These are phyloP conservation scores for Eucalyptus regnans DNA, from an alignment of 345 rosid species.

Conservation along the genomic window DNA sequence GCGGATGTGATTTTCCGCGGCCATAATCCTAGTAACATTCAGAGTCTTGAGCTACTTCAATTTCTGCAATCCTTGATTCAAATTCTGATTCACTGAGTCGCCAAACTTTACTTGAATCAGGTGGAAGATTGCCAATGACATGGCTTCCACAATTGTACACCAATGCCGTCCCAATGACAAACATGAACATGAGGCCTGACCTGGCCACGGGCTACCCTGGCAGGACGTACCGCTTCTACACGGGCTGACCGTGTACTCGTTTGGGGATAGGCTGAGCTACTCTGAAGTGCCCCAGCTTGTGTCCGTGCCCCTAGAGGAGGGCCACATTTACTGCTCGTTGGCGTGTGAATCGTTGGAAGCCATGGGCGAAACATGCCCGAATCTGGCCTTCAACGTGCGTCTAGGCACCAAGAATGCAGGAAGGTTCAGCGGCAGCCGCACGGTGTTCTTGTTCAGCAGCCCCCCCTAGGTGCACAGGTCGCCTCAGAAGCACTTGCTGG, in stretches of 20 bases:
- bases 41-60: neutral
- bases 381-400: constrained; percentile 31
- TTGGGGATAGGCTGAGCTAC: constrained; percentile 90
- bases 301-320: constrained; percentile 25
- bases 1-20: constrained; percentile 64
- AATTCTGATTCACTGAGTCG: neutral
- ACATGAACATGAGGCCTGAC: constrained; percentile 91
- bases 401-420: constrained; percentile 42
- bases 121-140: constrained; percentile 87
- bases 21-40: constrained; percentile 65
- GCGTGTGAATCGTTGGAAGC: constrained; percentile 49
- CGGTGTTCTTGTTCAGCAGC: constrained; percentile 52
- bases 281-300: constrained; percentile 44
- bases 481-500: constrained; percentile 55
- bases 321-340: constrained; percentile 41
- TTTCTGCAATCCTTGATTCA: neutral
- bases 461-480: constrained; percentile 61
- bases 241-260: constrained; percentile 68
- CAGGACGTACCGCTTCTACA: constrained; percentile 77
- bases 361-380: constrained; percentile 23
- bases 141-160: constrained; percentile 80
- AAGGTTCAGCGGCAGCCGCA: constrained; percentile 36
- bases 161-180: constrained; percentile 79
- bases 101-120: constrained; percentile 4
- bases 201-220: constrained; percentile 73